Evolutionary conservation across 1,139 yeast species (phyloP).

Genomic region (Candida sanyaensis): DNA sequence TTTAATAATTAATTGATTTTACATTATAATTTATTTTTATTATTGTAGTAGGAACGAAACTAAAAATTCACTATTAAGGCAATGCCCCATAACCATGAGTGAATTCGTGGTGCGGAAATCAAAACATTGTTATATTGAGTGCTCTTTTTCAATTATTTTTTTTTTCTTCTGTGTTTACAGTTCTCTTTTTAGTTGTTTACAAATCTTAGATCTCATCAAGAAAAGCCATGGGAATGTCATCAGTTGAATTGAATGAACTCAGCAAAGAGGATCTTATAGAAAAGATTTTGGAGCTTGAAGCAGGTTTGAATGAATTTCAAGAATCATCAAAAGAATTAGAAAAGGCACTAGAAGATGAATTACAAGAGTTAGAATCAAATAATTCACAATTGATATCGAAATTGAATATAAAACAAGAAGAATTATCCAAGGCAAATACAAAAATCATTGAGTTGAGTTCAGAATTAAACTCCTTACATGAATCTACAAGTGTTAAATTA

Average conservation of each 20-base stretch:
- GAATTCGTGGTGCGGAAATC: too few species aligned
- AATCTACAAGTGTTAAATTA: slow-evolving; percentile 17
- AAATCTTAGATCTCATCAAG: neutral
- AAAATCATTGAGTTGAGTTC: slow-evolving; percentile 18
- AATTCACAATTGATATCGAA: slow-evolving; percentile 13
- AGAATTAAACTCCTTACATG: slow-evolving; percentile 27
- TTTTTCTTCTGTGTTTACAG: too few species aligned
- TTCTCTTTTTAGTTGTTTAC: neutral
- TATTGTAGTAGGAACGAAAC: neutral
- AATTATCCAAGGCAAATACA: slow-evolving; percentile 14
- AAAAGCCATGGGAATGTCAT: slow-evolving; percentile 6
- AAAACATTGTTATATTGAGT: too few species aligned
- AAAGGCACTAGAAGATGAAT: slow-evolving; percentile 46
- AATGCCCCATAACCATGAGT: too few species aligned
- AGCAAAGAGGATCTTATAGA: slow-evolving; percentile 29
- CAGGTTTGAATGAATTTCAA: slow-evolving; percentile 41
- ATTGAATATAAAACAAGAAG: slow-evolving; percentile 4
- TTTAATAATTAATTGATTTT: neutral
- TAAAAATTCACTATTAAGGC: too few species aligned
- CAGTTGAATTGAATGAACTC: slow-evolving; percentile 11
- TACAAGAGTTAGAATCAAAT: slow-evolving; percentile 33
- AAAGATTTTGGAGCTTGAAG: slow-evolving; percentile 37
- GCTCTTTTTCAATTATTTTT: too few species aligned
- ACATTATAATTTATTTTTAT: neutral
- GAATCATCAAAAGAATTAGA: slow-evolving; percentile 47